Percentiles rank a stretch among this genome's conserved stretches.
Conservation (phyloP, 495 filamentous ascomycete genomes). For the Penicillium waksmanii region DNA sequence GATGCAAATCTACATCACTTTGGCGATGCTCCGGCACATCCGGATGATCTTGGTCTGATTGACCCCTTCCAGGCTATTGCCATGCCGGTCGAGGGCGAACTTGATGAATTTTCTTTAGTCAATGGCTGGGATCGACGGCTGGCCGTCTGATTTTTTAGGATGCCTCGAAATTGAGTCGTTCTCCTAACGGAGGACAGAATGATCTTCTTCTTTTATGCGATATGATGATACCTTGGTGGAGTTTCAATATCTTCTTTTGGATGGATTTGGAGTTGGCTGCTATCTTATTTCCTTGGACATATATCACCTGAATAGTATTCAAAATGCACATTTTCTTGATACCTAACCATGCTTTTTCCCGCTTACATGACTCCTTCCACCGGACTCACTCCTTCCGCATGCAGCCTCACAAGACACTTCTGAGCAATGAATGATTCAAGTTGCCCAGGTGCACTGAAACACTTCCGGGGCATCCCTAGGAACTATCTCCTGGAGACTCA, state of each 20-base stretch:
- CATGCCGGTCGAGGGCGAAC: constrained; percentile 45
- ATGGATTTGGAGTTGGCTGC: constrained; percentile 1
- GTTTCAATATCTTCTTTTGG: constrained; percentile 1
- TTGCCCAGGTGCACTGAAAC: too few species aligned
- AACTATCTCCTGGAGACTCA: too few species aligned
- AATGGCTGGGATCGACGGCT: constrained; percentile 46
- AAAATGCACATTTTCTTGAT: not conserved
- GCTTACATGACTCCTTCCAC: too few species aligned
- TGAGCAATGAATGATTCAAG: too few species aligned
- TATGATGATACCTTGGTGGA: constrained; percentile 22
- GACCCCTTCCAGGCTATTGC: constrained; percentile 55
- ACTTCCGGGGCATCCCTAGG: too few species aligned
- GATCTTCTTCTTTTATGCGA: constrained; percentile 8
- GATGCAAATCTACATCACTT: constrained; percentile 33
- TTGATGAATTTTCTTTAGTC: constrained; percentile 38
- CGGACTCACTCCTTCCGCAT: too few species aligned
- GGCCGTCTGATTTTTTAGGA: constrained; percentile 33
- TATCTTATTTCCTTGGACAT: constrained; percentile 3
- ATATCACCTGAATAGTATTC: constrained; percentile 1
- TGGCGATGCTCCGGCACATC: constrained; percentile 26
- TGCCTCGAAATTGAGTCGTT: not conserved
- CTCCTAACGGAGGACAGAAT: not conserved
- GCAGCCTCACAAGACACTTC: too few species aligned
- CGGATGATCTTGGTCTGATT: constrained; percentile 35
- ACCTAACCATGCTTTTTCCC: too few species aligned